Evolutionary conservation across 495 filamentous ascomycete species (phyloP).

Genomic region (Chaetomium cochliodes): DNA sequence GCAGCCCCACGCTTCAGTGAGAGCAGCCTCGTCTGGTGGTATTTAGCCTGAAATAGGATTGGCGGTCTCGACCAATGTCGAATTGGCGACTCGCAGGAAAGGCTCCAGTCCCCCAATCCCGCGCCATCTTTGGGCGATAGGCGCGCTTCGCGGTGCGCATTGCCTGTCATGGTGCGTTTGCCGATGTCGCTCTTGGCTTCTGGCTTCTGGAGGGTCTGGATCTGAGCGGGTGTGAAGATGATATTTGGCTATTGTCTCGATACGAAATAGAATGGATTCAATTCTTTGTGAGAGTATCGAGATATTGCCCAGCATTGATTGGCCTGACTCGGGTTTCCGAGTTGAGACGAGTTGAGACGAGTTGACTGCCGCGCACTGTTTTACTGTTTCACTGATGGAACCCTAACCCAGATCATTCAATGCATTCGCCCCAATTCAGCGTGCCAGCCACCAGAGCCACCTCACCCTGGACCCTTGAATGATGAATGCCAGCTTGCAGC

Average conservation of each 20-base stretch:
- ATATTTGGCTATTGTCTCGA: neutral
- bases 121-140: slow-evolving; percentile 6
- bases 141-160: neutral
- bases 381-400: neutral
- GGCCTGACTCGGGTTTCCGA: neutral
- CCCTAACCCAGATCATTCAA: neutral
- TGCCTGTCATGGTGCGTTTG: neutral
- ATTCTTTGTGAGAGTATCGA: neutral
- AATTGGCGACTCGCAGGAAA: slow-evolving; percentile 2
- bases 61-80: slow-evolving; percentile 27
- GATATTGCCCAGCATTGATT: neutral
- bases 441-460: too few species aligned
- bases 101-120: slow-evolving; percentile 8
- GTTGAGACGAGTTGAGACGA: neutral
- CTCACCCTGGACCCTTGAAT: slow-evolving; percentile 3
- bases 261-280: neutral
- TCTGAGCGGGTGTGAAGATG: neutral
- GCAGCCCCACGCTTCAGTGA: slow-evolving; percentile 15
- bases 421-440: neutral
- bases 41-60: slow-evolving; percentile 31
- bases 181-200: slow-evolving; percentile 7
- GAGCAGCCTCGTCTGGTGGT: slow-evolving; percentile 29
- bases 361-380: neutral
- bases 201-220: neutral
- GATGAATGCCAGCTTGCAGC: slow-evolving; percentile 20